Base-by-base conservation (phyloP, 2,329 filamentous ascomycete genomes). In the Aspergillus calidoustus region DNA sequence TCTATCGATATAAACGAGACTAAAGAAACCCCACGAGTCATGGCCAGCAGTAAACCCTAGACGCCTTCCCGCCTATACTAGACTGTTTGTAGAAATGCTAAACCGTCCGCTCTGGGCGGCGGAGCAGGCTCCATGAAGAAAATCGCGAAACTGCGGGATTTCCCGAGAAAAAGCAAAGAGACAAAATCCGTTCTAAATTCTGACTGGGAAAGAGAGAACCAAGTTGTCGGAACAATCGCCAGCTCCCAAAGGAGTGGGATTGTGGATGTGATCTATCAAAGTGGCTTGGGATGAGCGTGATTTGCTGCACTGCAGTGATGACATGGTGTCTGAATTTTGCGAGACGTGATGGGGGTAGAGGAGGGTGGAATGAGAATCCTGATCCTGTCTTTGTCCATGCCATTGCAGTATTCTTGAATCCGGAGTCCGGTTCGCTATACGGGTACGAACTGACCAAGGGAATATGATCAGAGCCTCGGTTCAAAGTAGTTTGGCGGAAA, bases 181-280 rank as follows among this genome's bases (percentile, higher is more conserved):
- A 38, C 34, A 15, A 15, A 41, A 41, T 41, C 34, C 34, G 13
- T 41, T 41, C 11, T 15, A 41, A 15, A 41, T 41, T 41, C 34
- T 41, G 34, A 41, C 34, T 41, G 34, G 34, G 8, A 41, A 41
- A 41, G 34, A 41, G 22, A 50, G 25, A 30, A 31, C 48, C 48
- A 8, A 19, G 13, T 19, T 31, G 46, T 38, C 47, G 54, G 54
- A 28, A 43, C 31, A 15, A 30, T 31, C 13, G 44, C 28, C 54
- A 49, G 54, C 54, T 19, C 30, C 30, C 46, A 22, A 43, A 50
- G n/a, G 46, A 41, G 22, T 48, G 28, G n/a, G 31, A 41, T 30
- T 41, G 28, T 31, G 38, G 31, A 64, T 61, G 43, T 61, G 53
- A 61, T 57, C 48, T 49, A 55, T 60, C 57, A 54, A 13, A 31